A percentile compares a stretch with the other conserved stretches of the same genome.
Conservation (phyloP, 768 basidiomycete genomes). For the Chalciporus pseudorubinellus region DNA sequence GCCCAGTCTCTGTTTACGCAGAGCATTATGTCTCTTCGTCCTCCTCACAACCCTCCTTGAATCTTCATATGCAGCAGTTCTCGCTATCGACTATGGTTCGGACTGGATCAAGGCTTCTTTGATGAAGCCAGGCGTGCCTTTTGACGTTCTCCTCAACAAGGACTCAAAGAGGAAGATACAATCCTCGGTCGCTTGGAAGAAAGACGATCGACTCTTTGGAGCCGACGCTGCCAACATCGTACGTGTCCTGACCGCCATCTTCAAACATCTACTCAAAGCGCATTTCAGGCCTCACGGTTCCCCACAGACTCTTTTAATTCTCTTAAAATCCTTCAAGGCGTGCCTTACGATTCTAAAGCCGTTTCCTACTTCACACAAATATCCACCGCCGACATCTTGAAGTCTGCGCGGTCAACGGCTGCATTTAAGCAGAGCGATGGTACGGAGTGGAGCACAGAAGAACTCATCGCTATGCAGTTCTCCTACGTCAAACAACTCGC, state of each 20-base stretch:
- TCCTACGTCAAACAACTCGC: conserved; percentile 88
- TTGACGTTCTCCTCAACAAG: conserved; percentile 94
- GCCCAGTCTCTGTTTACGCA: conserved; percentile 24
- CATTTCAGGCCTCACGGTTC: conserved; percentile 80
- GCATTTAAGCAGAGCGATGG: conserved; percentile 59
- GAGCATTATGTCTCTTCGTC: conserved; percentile 24
- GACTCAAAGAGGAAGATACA: conserved; percentile 97
- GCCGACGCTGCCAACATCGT: conserved; percentile 87
- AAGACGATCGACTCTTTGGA: conserved; percentile 85
- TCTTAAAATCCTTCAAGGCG: conserved; percentile 80
- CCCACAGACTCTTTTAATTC: conserved; percentile 85
- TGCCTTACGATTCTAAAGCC: conserved; percentile 55
- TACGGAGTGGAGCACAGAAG: conserved; percentile 79
- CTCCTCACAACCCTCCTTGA: conserved; percentile 24
- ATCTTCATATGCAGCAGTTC: conserved; percentile 64
- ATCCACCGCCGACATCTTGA: conserved; percentile 48
- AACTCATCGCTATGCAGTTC: conserved; percentile 92
- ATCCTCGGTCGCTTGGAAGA: conserved; percentile 88
- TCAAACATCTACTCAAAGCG: neutral
- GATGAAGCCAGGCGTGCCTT: conserved; percentile 91
- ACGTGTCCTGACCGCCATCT: conserved; percentile 33
- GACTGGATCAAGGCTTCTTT: conserved; percentile 97
- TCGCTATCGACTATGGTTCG: conserved; percentile 97
- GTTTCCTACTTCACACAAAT: conserved; percentile 59
- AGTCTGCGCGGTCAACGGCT: conserved; percentile 60